Evolutionary conservation across 352 stramenopile genomes (phyloP), one percentile per base, ranked within the genome.

Genomic region (Pythium dissotocum): DNA sequence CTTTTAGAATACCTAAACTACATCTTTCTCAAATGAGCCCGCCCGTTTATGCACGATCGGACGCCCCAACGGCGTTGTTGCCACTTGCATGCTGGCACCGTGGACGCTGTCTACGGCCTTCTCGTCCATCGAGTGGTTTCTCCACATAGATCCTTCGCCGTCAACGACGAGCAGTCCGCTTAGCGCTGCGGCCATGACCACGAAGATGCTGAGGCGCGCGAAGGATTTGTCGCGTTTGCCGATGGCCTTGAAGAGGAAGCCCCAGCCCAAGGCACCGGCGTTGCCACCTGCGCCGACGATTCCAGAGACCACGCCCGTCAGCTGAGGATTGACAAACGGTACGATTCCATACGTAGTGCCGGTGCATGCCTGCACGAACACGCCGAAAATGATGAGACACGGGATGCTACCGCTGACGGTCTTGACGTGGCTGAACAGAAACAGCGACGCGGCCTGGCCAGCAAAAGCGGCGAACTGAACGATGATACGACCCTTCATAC

Each of bases 381-480:
- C 74, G 7, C 83, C 95, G 74, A 98, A 98, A 52, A 96, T 77
- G 4, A 98, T 77, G 61, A 98, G 80, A 36, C 88, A 65, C 24
- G 83, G 67, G 61, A 98, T 93, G 42, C 91, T 73, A 12, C 36
- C 36, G 12, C 36, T 12, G 36, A 42, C 28, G 65, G 66, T 65
- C 72, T 78, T 49, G 12, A 55, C 44, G 35, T 90, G 77, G 63
- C 87, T 88, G 77, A 97, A 98, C 24, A 95, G 44, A 48, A 93
- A 84, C 18, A 98, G 72, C 28, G 96, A 72, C 16, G 82, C 42
- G n/a, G 87, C 90, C 67, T 98, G 90, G 21, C 71, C 68, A 4
- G 83, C 49, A 40, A 98, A 83, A 51, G 73, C 88, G n/a, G n/a
- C n/a, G n/a, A n/a, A n/a, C n/a, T n/a, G n/a, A n/a, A n/a, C n/a